Percentiles rank a stretch among this genome's conserved stretches.
Conservation (phyloP, 768 basidiomycete species). For the Termitomyces sp. region DNA sequence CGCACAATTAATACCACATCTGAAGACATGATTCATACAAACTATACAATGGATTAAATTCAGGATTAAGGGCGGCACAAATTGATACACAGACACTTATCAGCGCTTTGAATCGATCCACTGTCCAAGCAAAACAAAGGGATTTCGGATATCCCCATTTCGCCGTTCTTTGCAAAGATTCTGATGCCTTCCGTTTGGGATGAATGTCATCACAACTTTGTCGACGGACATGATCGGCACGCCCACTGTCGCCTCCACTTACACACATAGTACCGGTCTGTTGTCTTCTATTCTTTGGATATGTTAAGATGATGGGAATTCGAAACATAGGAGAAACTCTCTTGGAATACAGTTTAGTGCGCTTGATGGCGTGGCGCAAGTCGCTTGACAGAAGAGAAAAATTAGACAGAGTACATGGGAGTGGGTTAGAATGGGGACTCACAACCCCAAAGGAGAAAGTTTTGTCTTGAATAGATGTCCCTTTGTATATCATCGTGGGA, state of each 20-base stretch:
- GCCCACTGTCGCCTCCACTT: neutral
- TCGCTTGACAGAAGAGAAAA: neutral
- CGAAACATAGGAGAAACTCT: neutral
- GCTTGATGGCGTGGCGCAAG: neutral
- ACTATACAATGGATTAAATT: neutral
- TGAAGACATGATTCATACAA: neutral
- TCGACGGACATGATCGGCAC: conserved; percentile 1
- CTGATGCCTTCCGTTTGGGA: neutral
- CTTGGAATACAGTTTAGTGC: neutral
- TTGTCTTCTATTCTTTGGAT: neutral
- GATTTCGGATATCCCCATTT: neutral
- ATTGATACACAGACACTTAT: neutral
- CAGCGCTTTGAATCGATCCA: neutral
- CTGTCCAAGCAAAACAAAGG: neutral
- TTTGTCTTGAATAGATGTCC: neutral
- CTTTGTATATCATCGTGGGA: neutral
- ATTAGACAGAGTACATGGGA: neutral
- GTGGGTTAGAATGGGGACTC: neutral
- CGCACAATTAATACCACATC: neutral
- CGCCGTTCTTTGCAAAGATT: conserved; percentile 4
- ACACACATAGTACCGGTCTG: neutral
- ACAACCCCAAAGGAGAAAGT: neutral
- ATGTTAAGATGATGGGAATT: neutral
- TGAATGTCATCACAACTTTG: conserved; percentile 2
- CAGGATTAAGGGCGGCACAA: no score